Percentiles rank a stretch among this genome's conserved stretches.
These are phyloP conservation scores for Nicotiana otophora DNA, from an alignment of 257 asterid species.

Conservation along the genomic window DNA sequence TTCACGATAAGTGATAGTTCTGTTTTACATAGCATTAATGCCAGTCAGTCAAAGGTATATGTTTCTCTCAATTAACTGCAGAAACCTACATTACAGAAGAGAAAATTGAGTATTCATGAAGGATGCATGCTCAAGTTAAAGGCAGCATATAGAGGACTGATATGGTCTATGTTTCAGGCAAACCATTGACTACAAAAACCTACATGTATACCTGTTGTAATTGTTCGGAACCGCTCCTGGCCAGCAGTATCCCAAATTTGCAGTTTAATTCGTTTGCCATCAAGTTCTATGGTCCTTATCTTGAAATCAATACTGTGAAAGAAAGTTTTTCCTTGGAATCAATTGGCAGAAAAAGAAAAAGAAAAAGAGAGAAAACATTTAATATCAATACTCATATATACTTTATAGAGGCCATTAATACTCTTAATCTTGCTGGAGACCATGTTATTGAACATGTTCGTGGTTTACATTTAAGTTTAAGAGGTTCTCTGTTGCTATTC, in stretches of 20 bases:
- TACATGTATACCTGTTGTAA: background rate
- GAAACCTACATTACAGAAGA: background rate
- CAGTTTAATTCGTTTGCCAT: background rate
- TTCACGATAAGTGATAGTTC: background rate
- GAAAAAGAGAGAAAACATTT: background rate
- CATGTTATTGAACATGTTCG: background rate
- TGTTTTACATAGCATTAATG: background rate
- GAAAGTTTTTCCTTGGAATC: background rate
- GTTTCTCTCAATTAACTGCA: background rate
- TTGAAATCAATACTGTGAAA: conserved; percentile 1
- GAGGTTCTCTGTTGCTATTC: background rate
- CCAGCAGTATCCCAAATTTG: conserved; percentile 13
- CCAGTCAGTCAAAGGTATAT: background rate
- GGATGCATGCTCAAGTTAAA: background rate
- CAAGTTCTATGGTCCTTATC: no score
- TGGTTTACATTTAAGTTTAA: background rate
- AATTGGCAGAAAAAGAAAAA: background rate
- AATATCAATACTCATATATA: background rate
- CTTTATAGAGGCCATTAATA: background rate
- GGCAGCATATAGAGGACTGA: background rate
- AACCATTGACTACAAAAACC: background rate
- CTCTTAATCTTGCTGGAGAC: conserved; percentile 6
- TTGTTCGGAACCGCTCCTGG: conserved; percentile 2
- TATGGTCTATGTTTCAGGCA: background rate
- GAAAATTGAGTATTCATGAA: background rate